Percentiles rank a stretch among this genome's conserved stretches.
These are phyloP conservation scores for Coemansia aciculifera DNA, from an alignment of 192 early-diverging fungal species.

Conservation along the genomic window DNA sequence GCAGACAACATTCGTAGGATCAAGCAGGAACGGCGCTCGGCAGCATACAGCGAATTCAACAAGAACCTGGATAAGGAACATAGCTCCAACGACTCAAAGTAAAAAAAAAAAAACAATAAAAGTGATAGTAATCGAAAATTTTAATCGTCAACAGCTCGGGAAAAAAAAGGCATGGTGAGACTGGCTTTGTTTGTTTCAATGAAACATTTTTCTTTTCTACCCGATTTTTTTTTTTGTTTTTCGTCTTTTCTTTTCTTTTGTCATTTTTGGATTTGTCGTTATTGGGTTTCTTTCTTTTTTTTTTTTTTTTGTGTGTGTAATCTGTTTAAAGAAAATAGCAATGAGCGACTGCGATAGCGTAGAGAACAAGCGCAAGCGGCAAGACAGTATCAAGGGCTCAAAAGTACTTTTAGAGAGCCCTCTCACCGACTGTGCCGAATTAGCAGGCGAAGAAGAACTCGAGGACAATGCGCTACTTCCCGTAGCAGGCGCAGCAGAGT, in stretches of 20 bases:
- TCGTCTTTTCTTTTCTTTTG: conserved; percentile 5
- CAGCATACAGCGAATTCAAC: conserved; percentile 33
- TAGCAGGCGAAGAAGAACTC: background rate
- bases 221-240: background rate
- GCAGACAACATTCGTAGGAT: conserved; percentile 50
- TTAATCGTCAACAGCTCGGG: background rate
- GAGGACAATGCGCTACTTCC: background rate
- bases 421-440: background rate
- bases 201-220: background rate
- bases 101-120: background rate
- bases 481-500: background rate
- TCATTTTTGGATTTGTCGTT: background rate
- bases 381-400: conserved; percentile 37
- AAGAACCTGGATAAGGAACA: conserved; percentile 13
- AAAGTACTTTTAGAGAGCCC: background rate
- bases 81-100: background rate
- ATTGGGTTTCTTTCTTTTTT: background rate
- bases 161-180: background rate
- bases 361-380: conserved; percentile 53
- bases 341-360: conserved; percentile 21
- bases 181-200: background rate
- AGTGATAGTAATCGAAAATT: background rate
- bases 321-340: background rate
- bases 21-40: conserved; percentile 40
- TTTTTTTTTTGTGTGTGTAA: conserved; percentile 3